Evolutionary conservation across 2,329 filamentous ascomycete species (phyloP).

Genomic region (Trichoderma cornu-damae): DNA sequence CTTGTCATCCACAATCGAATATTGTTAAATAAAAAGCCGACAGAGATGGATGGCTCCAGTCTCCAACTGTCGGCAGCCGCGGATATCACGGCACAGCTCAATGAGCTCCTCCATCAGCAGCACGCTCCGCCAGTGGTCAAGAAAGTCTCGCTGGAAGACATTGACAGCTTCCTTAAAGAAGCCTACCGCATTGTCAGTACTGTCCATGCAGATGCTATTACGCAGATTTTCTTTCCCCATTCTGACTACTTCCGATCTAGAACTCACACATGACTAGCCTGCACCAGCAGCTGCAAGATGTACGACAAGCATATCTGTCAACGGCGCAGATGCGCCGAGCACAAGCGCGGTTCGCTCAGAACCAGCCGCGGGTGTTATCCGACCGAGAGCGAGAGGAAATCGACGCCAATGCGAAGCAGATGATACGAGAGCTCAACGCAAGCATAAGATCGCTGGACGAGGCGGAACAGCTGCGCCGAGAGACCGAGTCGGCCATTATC

Average conservation of each 20-base stretch:
- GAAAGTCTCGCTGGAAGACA: slow-evolving; percentile 44
- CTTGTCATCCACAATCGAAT: background rate
- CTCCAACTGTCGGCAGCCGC: slow-evolving; percentile 31
- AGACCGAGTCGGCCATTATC: slow-evolving; percentile 66
- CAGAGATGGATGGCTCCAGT: background rate
- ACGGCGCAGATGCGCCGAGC: slow-evolving; percentile 61
- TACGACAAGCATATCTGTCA: slow-evolving; percentile 88
- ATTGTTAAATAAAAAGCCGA: background rate
- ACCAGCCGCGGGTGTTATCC: slow-evolving; percentile 56
- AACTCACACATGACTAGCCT: slow-evolving; percentile 81
- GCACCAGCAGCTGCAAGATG: slow-evolving; percentile 70
- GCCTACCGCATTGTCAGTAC: slow-evolving; percentile 57
- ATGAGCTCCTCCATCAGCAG: slow-evolving; percentile 59
- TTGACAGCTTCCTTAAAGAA: slow-evolving; percentile 88
- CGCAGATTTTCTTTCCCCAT: background rate
- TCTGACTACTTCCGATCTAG: slow-evolving; percentile 40
- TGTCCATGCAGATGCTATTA: background rate
- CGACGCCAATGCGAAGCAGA: slow-evolving; percentile 77
- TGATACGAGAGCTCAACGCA: slow-evolving; percentile 78
- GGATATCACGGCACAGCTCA: slow-evolving; percentile 65
- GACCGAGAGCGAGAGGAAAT: slow-evolving; percentile 81
- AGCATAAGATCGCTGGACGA: slow-evolving; percentile 75
- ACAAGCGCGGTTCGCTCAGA: slow-evolving; percentile 44
- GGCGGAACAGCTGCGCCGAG: slow-evolving; percentile 74
- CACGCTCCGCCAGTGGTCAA: slow-evolving; percentile 46